Base-by-base conservation (phyloP, 2,329 filamentous ascomycete species). In the Spiromastix sp. region DNA sequence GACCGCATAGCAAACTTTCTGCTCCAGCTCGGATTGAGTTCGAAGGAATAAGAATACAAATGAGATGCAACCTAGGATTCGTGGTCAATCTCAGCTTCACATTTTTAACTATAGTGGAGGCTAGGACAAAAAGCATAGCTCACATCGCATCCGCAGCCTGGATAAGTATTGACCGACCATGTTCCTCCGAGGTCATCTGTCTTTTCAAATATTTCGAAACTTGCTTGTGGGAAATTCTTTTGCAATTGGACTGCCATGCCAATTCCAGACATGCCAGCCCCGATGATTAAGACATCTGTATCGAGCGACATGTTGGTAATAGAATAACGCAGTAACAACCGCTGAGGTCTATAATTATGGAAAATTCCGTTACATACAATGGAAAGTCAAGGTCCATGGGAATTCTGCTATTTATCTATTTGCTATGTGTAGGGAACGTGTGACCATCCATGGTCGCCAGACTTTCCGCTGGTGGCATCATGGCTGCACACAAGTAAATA, bases 251-350 rank as follows among this genome's bases (percentile, higher is more conserved):
- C 54, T 9, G 64, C 65, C 34, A 68, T 52, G n/a, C 59, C 63
- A 11, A 68, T 42, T 20, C 66, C 66, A 20, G 58, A 63, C 52
- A 63, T 59, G 41, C 66, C 66, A n/a, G 63, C 66, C n/a, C 66
- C 67, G 25, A 69, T 66, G 29, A 70, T 66, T 18, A 69, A 54
- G 36, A 68, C 59, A 44, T 69, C 64, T 2, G 57, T 61, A 42
- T 65, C 60, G 34, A 59, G 49, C 20, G 53, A 51, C 53, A 60
- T 45, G 9, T 4, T 50, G 29, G n/a, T n/a, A n/a, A n/a, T n/a
- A n/a, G n/a, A n/a, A n/a, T n/a, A n/a, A n/a, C n/a, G n/a, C n/a
- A n/a, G n/a, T n/a, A n/a, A n/a, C n/a, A n/a, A n/a, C n/a, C n/a
- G n/a, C n/a, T n/a, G n/a, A n/a, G n/a, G n/a, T n/a, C n/a, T n/a